Base-by-base conservation (phyloP, 2,329 filamentous ascomycete species). In the Diaporthe eres region DNA sequence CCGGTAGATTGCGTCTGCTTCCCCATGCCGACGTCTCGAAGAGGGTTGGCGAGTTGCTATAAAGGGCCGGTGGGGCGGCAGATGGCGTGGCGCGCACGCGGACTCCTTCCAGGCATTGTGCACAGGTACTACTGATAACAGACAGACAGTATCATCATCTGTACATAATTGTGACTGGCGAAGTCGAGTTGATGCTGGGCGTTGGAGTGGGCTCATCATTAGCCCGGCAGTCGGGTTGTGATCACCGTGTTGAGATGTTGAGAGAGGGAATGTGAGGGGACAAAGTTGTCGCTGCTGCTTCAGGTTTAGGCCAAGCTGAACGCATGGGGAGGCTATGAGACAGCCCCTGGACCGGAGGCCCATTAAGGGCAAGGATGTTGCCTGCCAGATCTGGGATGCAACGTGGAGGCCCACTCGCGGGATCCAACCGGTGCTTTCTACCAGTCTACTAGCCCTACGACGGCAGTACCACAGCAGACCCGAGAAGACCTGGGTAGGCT, bases 251-350 rank as follows among this genome's bases (percentile, higher is more conserved):
- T 37, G 37, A 39, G 47, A 60, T 13, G 13, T 39, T 39, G 25
- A n/a, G 49, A n/a, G 6, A 39, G 31, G 10, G 15, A 55, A 42
- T 25, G 9, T 70, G n/a, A 55, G 65, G 65, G 65, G 25, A 37
- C 47, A 70, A 42, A 55, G 47, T 70, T 70, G 65, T 70, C n/a
- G 65, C 49, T 55, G 65, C 12, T 70, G 65, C 65, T 55, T 70
- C 65, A 70, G 65, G 34, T 55, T 70, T 70, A n/a, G 65, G 47
- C 65, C 65, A 70, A 55, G 65, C 65, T 8, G 65, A 42, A 70
- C 55, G 47, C 47, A 53, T 68, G 65, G 47, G 49, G 22, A 55
- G 15, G 65, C 65, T n/a, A 15, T 55, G 49, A 70, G 65, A 70
- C 65, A 70, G 10, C n/a, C 65, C 65, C 65, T 70, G 49, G 49